Conservation (phyloP, 1,284 basidiomycete genomes). For the Leccinum laetum region DNA sequence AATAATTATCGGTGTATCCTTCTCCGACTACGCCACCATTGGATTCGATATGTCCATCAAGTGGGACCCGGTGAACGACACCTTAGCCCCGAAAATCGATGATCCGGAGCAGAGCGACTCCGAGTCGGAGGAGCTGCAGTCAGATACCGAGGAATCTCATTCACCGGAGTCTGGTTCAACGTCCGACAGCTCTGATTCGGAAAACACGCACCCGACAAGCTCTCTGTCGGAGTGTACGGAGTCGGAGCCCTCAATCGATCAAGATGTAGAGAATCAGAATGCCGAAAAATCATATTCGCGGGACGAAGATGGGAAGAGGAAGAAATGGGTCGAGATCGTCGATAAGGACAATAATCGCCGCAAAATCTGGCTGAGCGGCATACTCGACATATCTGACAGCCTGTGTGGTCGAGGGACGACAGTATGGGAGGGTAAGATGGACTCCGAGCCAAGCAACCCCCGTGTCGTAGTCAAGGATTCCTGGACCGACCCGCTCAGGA, state of each 20-base stretch:
- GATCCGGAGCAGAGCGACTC: not conserved
- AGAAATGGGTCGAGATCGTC: not conserved
- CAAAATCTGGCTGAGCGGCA: not conserved
- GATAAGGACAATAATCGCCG: not conserved
- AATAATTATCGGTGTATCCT: not conserved
- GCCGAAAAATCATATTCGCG: not conserved
- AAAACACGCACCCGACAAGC: not conserved
- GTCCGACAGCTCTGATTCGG: not conserved
- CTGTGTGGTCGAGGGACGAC: slow-evolving; percentile 1
- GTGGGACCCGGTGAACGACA: not conserved
- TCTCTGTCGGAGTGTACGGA: not conserved
- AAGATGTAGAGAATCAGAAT: not conserved
- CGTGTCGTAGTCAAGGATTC: slow-evolving; percentile 2
- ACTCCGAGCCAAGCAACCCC: not conserved
- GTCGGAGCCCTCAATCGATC: not conserved
- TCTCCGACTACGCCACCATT: not conserved
- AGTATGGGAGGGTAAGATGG: slow-evolving; percentile 6
- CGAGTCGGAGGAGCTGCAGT: not conserved
- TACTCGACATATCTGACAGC: slow-evolving; percentile 5
- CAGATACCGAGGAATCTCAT: not conserved
- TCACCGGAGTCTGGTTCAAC: not conserved
- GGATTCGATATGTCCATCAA: not conserved
- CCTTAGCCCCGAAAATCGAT: too few relatives aligned
- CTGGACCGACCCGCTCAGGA: slow-evolving; percentile 11
- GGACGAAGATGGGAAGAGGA: not conserved